Base-by-base conservation (phyloP, 2,329 filamentous ascomycete species). In the Teratosphaeria nubilosa region DNA sequence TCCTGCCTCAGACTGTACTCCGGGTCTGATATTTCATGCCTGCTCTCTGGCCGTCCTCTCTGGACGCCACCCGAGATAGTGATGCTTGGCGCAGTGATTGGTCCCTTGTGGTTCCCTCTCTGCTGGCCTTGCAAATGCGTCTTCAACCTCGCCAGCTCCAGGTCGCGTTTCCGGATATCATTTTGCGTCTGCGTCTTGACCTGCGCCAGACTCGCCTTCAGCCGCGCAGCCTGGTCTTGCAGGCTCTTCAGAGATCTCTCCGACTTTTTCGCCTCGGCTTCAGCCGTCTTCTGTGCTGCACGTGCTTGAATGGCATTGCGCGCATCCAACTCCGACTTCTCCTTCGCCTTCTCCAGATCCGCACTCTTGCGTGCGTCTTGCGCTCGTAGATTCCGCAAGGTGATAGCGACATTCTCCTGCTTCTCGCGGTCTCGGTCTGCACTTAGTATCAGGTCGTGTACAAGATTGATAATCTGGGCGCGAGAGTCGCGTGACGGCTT, bases 361-460 rank as follows among this genome's bases (percentile, higher is more conserved):
- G 82, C 80, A 7, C 85, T 82, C 66, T 91, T 86, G 56, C 88
- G 87, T 14, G 87, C 79, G 59, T 87, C 84, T 63, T 94, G 90
- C 63, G 84, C 82, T 60, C 90, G 88, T 13, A 96, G 75, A 25
- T 80, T 83, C 59, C 88, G 88, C 57, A 97, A 82, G 3, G 89
- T 90, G 14, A 83, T 82, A 3, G 90, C 90, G 22, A 96, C 80
- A 32, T 85, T 86, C 73, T 96, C 92, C 67, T 90, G 86, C 71
- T 95, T 87, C 63, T 94, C 88, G 62, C 91, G 88, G 74, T 96
- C 92, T 71, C 90, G 88, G 88, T 99, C 94, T 78, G 91, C 84
- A 64, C 91, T 84, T 60, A 96, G 73, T 59, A 99, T 90, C 65
- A 99, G 75, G 70, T 99, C 94, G 73, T 99, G 96, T 54, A 99